phyloP scores from a whole-genome alignment of 371 early-diverging fungal species.

The Mucor plumbeus region DNA sequence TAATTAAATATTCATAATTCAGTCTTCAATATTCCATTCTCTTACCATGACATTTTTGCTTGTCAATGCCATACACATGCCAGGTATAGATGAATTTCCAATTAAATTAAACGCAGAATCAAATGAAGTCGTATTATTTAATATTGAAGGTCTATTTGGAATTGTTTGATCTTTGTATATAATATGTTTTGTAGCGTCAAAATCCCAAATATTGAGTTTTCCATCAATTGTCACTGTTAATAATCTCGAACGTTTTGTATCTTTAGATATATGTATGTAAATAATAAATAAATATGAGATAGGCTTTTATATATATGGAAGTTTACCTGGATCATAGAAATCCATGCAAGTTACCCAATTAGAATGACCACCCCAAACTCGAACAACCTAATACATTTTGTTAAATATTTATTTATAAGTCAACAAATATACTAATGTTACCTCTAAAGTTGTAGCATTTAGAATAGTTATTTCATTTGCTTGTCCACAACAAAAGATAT shows the following conservation, averaged over 20 bases:
- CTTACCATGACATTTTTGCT: constrained; percentile 39
- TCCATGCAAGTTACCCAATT: constrained; percentile 70
- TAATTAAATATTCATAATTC: no score
- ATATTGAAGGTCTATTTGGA: constrained; percentile 21
- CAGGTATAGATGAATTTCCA: constrained; percentile 25
- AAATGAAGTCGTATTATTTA: constrained; percentile 20
- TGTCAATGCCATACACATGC: constrained; percentile 42
- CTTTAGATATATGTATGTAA: constrained; percentile 10
- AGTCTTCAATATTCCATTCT: not conserved
- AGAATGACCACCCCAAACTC: constrained; percentile 70
- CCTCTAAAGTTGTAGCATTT: constrained; percentile 56
- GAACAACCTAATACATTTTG: constrained; percentile 49
- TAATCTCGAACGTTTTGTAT: constrained; percentile 27
- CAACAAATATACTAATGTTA: constrained; percentile 14
- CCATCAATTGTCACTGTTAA: constrained; percentile 54
- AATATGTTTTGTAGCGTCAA: constrained; percentile 46
- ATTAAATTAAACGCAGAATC: constrained; percentile 35
- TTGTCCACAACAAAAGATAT: constrained; percentile 54
- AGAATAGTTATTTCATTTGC: constrained; percentile 53
- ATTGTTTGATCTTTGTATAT: constrained; percentile 44
- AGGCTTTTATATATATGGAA: not conserved
- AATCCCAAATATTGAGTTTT: constrained; percentile 54
- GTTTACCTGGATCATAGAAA: constrained; percentile 62
- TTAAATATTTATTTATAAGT: not conserved
- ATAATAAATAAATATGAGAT: not conserved